These are phyloP conservation scores for Phyllosticta citriasiana DNA, from an alignment of 2,329 filamentous ascomycete genomes.

Conservation along the genomic window DNA sequence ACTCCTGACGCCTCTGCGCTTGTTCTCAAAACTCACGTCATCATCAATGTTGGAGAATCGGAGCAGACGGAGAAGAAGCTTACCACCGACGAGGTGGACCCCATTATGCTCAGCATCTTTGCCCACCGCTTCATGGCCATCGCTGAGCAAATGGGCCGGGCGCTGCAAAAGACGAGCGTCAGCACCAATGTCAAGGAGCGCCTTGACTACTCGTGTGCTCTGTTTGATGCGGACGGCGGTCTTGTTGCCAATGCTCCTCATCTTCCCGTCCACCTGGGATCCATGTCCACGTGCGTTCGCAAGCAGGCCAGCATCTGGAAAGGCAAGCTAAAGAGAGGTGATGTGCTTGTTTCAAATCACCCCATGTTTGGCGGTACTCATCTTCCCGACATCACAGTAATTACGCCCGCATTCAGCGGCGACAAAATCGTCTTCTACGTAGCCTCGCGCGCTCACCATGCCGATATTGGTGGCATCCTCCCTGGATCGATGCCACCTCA, in stretches of 20 bases:
- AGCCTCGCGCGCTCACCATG: slow-evolving; percentile 70
- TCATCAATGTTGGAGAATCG: slow-evolving; percentile 67
- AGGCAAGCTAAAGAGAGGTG: slow-evolving; percentile 65
- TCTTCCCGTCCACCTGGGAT: slow-evolving; percentile 70
- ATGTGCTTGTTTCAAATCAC: slow-evolving; percentile 77
- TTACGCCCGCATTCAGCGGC: slow-evolving; percentile 68
- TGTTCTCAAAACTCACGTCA: slow-evolving; percentile 75
- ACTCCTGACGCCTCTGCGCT: slow-evolving; percentile 67
- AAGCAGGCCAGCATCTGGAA: slow-evolving; percentile 74
- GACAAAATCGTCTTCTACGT: slow-evolving; percentile 74
- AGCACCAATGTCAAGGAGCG: slow-evolving; percentile 75
- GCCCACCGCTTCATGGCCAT: slow-evolving; percentile 79
- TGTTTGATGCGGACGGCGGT: slow-evolving; percentile 67
- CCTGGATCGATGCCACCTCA: slow-evolving; percentile 77
- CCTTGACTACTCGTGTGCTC: slow-evolving; percentile 72
- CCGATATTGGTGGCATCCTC: slow-evolving; percentile 74
- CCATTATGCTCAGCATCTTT: slow-evolving; percentile 69
- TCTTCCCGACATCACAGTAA: slow-evolving; percentile 71
- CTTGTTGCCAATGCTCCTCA: slow-evolving; percentile 73
- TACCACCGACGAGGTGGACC: slow-evolving; percentile 53
- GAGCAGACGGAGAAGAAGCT: slow-evolving; percentile 39
- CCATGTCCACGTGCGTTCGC: slow-evolving; percentile 74
- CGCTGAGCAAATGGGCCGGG: slow-evolving; percentile 74
- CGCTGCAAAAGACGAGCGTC: slow-evolving; percentile 69
- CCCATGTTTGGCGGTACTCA: slow-evolving; percentile 78